phyloP scores from a whole-genome alignment of 768 basidiomycete genomes.

The Sutorius australiensis region DNA sequence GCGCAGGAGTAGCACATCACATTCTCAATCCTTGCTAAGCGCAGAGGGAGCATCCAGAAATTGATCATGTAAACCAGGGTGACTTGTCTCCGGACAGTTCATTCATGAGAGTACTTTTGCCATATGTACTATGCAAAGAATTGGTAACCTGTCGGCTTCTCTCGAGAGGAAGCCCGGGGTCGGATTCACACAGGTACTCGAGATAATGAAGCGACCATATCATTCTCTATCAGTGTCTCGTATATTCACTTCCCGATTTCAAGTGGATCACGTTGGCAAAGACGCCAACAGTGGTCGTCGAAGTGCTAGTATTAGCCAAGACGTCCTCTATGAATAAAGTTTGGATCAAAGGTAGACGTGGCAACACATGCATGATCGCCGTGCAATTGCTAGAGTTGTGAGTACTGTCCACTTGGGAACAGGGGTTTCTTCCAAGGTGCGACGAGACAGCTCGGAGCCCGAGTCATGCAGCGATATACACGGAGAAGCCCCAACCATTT shows the following conservation, averaged over 20 bases:
- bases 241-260: conserved; percentile 6
- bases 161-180: background rate
- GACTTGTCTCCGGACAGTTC: too few relatives aligned
- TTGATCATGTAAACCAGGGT: too few relatives aligned
- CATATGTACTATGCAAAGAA: background rate
- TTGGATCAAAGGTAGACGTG: background rate
- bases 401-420: background rate
- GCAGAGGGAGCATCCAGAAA: too few relatives aligned
- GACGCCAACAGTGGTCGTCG: background rate
- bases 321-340: background rate
- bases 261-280: background rate
- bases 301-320: background rate
- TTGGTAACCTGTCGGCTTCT: background rate
- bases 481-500: background rate
- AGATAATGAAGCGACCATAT: too few relatives aligned
- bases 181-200: too few relatives aligned
- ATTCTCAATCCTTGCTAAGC: too few relatives aligned
- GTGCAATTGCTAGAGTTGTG: too few relatives aligned
- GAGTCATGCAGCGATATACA: background rate
- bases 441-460: background rate
- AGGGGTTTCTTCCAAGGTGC: background rate
- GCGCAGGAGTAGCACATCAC: too few relatives aligned
- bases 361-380: background rate
- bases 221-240: background rate
- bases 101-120: background rate